Base-by-base conservation (phyloP, 176 grass and related monocot genomes). In the Raddia guianensis region DNA sequence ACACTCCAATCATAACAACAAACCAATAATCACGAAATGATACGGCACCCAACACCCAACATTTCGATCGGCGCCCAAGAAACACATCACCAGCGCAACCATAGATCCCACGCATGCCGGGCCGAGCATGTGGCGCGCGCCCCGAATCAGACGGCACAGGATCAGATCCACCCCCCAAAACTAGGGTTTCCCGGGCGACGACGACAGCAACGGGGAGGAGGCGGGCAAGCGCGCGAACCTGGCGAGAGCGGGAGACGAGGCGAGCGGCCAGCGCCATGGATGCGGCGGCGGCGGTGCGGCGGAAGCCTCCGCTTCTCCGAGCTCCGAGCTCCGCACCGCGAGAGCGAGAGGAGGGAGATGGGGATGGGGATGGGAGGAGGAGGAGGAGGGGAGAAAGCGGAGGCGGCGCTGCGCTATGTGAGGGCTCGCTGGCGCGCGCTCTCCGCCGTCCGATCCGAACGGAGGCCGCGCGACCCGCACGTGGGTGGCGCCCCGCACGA, bases 181-280 rank as follows among this genome's bases (percentile, higher is more conserved):
- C 34, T 68, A 83, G 68, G 67, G 74, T 63, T 83, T 35, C 44
- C 45, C 13, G 6, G 2, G 15, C 43, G 10, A 48, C 4, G 27
- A 9, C 12, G 35, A 69, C 64, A 33, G 4, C 2, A 5, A 2
- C 37, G 2, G 19, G 12, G 81, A 14, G 72, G 42, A 44, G 15
- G 19, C 15, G 14, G 18, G 56, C 9, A 50, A 34, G 14, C 18
- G 10, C 46, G 10, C 40, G 49, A 61, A 99, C 97, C 82, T 99
- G 97, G 8, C 93, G 86, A 19, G 93, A 96, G 80, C 92, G 84
- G 80, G 87, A 93, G 53, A 90, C 76, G 56, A 99, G 61, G 79
- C 96, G 96, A 67, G 86, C 80, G 77, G 87, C 90, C 87, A 99
- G 56, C 87, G 97, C 93, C 97, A 99, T 96, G 80, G 76, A 70